phyloP scores from a whole-genome alignment of 768 basidiomycete genomes.

The Coprinopsis marcescibilis region DNA sequence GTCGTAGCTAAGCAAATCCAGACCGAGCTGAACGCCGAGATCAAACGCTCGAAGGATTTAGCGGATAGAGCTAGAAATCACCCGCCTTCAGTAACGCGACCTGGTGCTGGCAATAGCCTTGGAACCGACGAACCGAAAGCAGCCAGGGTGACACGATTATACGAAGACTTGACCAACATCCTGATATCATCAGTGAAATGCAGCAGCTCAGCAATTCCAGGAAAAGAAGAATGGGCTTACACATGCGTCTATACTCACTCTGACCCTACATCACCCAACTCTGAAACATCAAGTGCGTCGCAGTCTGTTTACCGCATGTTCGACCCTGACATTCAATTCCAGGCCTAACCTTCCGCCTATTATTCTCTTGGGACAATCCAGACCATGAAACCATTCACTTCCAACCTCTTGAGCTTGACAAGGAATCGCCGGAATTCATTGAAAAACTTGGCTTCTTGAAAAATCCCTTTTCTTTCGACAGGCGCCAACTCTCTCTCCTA shows the following conservation, averaged over 20 bases:
- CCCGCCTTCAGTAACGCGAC: conserved; percentile 32
- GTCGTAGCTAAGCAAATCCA: conserved; percentile 44
- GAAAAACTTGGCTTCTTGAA: conserved; percentile 56
- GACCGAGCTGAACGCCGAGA: conserved; percentile 57
- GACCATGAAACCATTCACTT: conserved; percentile 50
- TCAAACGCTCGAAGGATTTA: conserved; percentile 45
- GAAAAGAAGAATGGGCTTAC: conserved; percentile 55
- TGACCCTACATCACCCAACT: conserved; percentile 24
- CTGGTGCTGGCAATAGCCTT: conserved; percentile 27
- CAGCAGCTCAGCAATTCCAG: conserved; percentile 27
- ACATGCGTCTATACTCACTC: conserved; percentile 63
- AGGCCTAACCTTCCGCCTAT: conserved; percentile 60
- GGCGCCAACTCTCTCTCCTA: conserved; percentile 63
- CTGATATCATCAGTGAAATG: conserved; percentile 58
- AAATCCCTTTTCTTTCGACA: conserved; percentile 61
- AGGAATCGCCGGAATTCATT: conserved; percentile 52
- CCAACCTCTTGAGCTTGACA: conserved; percentile 57
- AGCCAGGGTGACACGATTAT: conserved; percentile 59
- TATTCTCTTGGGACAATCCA: conserved; percentile 31
- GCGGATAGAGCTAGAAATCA: conserved; percentile 37
- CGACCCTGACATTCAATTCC: neutral
- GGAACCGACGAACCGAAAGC: conserved; percentile 50
- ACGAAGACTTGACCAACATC: conserved; percentile 83
- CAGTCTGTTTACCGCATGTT: neutral
- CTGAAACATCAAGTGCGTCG: conserved; percentile 32